Evolutionary conservation across 2,329 filamentous ascomycete genomes (phyloP), one percentile per base, ranked within the genome.

Genomic region (Capronia coronata): DNA sequence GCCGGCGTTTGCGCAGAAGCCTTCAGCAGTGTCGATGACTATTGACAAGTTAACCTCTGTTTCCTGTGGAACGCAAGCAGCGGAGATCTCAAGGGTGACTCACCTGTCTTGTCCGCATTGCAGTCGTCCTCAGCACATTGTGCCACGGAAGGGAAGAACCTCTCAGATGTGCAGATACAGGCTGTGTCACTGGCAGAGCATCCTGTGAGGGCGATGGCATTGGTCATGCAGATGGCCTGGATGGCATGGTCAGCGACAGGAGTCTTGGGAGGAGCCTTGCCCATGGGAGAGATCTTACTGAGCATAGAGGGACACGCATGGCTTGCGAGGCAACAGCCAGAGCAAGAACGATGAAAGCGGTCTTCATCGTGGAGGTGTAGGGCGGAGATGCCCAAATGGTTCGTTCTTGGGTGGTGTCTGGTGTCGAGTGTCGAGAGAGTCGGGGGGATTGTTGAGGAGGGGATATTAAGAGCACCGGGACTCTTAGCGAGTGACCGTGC

Each of bases 181-280:
- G 16, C 16, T 5, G 42, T 51, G 19, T 45, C 35, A 29, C 21
- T 46, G 23, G 48, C 43, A n/a, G 16, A 18, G 48, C 48, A 51
- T 29, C 42, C 48, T 32, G 48, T 51, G 10, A 43, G 25, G 22
- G 43, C 43, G 16, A 51, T 51, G 19, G 23, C 48, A 25, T 51
- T 35, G 43, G 48, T 51, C 48, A 51, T 35, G 43, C 48, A 51
- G 19, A 51, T 32, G 14, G 48, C 48, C 48, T 51, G 16, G 11
- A 41, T 11, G 14, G 2, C 13, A 11, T n/a, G n/a, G 30, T 43
- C 46, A 43, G 30, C n/a, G 7, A 25, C 23, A 7, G 14, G 7
- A 19, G 19, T 6, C 13, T 19, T 23, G 11, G 6, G 2, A 7
- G 4, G 5, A 13, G n/a, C n/a, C n/a, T n/a, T n/a, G n/a, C n/a